Percentiles rank a stretch among this genome's conserved stretches.
These are phyloP conservation scores for Penicillium egyptiacum DNA, from an alignment of 495 filamentous ascomycete species.

Conservation along the genomic window DNA sequence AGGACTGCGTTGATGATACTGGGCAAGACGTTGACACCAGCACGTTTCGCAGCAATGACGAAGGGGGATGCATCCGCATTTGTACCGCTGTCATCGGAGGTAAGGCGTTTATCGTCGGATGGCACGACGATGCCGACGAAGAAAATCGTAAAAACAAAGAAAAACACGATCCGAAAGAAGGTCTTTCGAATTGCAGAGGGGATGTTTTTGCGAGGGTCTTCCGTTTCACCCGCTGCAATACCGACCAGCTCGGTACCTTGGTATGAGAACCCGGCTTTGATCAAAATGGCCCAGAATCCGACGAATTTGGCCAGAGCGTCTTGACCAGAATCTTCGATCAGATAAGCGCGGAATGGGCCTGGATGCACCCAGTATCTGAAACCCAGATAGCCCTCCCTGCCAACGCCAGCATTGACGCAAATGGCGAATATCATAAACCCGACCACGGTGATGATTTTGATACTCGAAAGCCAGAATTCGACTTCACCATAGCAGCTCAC, in stretches of 20 bases:
- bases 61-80: constrained; percentile 57
- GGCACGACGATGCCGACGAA: constrained; percentile 68
- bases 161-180: constrained; percentile 68
- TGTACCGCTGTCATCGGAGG: constrained; percentile 47
- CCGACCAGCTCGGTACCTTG: constrained; percentile 65
- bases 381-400: constrained; percentile 53
- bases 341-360: constrained; percentile 57
- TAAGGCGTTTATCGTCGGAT: constrained; percentile 38
- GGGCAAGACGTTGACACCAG: constrained; percentile 62
- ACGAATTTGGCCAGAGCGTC: constrained; percentile 50
- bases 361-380: constrained; percentile 65
- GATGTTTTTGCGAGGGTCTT: constrained; percentile 62
- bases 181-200: constrained; percentile 67
- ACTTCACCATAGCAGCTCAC: constrained; percentile 55
- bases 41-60: constrained; percentile 58
- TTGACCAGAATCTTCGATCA: constrained; percentile 32
- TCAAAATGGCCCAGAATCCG: constrained; percentile 36
- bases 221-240: constrained; percentile 68
- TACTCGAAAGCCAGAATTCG: constrained; percentile 60
- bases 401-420: constrained; percentile 60
- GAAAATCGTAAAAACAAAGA: constrained; percentile 66
- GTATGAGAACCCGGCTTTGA: constrained; percentile 60
- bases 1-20: constrained; percentile 74
- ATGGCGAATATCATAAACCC: constrained; percentile 62
- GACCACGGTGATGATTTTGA: constrained; percentile 60